phyloP scores from a whole-genome alignment of 169 alveolate genomes.

The Cryptosporidium sp. region DNA sequence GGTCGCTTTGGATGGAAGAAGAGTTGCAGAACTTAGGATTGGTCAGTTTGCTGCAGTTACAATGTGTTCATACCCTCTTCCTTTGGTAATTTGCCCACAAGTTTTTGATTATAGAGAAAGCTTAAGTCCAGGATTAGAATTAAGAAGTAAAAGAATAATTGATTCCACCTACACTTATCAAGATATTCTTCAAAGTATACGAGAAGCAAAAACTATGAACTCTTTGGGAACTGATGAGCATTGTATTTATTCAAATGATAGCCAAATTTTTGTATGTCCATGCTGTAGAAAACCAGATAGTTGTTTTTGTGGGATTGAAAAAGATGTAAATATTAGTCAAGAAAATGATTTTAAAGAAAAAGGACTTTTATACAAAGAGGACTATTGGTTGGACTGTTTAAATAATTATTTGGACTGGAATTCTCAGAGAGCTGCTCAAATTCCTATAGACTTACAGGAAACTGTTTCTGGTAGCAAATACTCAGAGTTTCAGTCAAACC shows the following conservation, averaged over 20 bases:
- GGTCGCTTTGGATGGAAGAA: slow-evolving; percentile 82
- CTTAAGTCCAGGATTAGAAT: background rate
- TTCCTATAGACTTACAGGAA: slow-evolving; percentile 52
- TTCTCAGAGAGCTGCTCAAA: slow-evolving; percentile 71
- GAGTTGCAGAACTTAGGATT: slow-evolving; percentile 45
- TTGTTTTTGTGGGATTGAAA: slow-evolving; percentile 48
- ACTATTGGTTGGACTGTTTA: slow-evolving; percentile 58
- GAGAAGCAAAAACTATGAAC: slow-evolving; percentile 12
- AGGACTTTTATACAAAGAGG: slow-evolving; percentile 4
- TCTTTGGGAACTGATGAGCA: slow-evolving; percentile 24
- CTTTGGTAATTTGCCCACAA: slow-evolving; percentile 68
- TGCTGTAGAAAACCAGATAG: slow-evolving; percentile 19
- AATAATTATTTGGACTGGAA: slow-evolving; percentile 63
- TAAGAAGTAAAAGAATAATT: background rate
- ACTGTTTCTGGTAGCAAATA: slow-evolving; percentile 29
- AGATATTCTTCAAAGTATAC: slow-evolving; percentile 9
- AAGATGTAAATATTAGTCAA: background rate
- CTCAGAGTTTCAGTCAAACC: slow-evolving; percentile 52
- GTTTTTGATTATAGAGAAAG: background rate
- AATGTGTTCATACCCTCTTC: slow-evolving; percentile 69
- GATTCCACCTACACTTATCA: slow-evolving; percentile 20
- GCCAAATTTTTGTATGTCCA: slow-evolving; percentile 52
- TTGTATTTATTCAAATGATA: background rate
- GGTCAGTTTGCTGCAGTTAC: slow-evolving; percentile 69
- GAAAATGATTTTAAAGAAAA: background rate